These are phyloP conservation scores for Ziziphus jujuba DNA, from an alignment of 306 rosid genomes.

Conservation along the genomic window DNA sequence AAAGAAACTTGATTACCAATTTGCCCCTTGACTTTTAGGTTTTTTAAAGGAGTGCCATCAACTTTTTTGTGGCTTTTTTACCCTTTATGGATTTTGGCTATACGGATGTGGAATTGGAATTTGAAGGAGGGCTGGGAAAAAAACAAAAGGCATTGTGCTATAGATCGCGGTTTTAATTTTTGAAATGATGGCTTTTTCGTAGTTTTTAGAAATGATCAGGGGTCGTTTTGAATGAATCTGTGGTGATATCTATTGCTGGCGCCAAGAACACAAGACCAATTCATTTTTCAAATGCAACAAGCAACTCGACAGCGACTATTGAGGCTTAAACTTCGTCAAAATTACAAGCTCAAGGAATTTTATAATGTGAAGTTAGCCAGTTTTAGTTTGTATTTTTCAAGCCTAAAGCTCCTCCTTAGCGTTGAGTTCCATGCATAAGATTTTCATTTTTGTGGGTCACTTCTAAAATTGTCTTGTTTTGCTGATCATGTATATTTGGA, in stretches of 20 bases:
- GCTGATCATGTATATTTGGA: background rate
- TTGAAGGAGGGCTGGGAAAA: conserved; percentile 20
- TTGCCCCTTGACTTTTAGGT: conserved; percentile 51
- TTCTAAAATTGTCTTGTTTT: conserved; percentile 14
- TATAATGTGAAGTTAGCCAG: background rate
- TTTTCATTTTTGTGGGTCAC: background rate
- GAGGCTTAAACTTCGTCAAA: conserved; percentile 57
- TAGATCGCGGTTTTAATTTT: conserved; percentile 22
- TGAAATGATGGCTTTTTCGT: conserved; percentile 23
- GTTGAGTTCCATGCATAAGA: background rate
- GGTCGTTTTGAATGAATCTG: background rate
- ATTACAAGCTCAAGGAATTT: conserved; percentile 40
- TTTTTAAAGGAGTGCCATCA: conserved; percentile 35
- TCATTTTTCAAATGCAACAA: background rate
- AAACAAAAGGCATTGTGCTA: background rate
- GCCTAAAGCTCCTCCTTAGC: background rate
- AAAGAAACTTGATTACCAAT: conserved; percentile 31
- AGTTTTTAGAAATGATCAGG: background rate
- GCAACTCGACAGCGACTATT: conserved; percentile 55
- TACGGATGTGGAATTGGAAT: conserved; percentile 6
- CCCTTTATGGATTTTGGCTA: conserved; percentile 14
- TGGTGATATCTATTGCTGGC: conserved; percentile 19
- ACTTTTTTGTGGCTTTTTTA: conserved; percentile 15
- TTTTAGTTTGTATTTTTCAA: conserved; percentile 3
- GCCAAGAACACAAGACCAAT: conserved; percentile 16